Percentiles rank a stretch among this genome's conserved stretches.
Conservation (phyloP, 768 basidiomycete species). For the Russula sp. region DNA sequence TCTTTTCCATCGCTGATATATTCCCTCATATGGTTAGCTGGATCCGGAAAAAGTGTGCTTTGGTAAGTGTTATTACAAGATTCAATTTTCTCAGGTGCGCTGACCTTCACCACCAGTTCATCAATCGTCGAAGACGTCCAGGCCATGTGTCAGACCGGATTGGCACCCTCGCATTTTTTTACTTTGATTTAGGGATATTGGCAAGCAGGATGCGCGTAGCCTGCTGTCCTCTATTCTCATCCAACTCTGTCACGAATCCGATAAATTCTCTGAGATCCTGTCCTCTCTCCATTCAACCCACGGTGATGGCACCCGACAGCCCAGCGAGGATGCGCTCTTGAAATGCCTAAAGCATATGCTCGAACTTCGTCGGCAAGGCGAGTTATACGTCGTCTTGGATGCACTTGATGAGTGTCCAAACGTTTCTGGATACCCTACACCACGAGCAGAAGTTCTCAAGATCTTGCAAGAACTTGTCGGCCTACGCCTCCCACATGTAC, state of each 20-base stretch:
- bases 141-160: not conserved
- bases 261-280: not conserved
- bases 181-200: not conserved
- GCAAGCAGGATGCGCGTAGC: not conserved
- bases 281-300: not conserved
- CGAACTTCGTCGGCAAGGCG: not conserved
- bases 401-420: not conserved
- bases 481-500: not conserved
- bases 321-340: not conserved
- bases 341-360: not conserved
- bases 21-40: not conserved
- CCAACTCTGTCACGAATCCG: not conserved
- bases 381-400: not conserved
- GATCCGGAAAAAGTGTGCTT: not conserved
- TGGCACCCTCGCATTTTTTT: not conserved
- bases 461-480: not conserved
- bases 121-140: not conserved
- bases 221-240: not conserved
- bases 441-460: not conserved
- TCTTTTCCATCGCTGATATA: not conserved
- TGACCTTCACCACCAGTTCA: not conserved
- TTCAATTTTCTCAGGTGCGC: not conserved
- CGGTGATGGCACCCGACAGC: not conserved
- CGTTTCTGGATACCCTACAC: not conserved
- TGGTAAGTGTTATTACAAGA: not conserved